phyloP scores from a whole-genome alignment of 305 asterid species.

The Fraxinus dipetala region DNA sequence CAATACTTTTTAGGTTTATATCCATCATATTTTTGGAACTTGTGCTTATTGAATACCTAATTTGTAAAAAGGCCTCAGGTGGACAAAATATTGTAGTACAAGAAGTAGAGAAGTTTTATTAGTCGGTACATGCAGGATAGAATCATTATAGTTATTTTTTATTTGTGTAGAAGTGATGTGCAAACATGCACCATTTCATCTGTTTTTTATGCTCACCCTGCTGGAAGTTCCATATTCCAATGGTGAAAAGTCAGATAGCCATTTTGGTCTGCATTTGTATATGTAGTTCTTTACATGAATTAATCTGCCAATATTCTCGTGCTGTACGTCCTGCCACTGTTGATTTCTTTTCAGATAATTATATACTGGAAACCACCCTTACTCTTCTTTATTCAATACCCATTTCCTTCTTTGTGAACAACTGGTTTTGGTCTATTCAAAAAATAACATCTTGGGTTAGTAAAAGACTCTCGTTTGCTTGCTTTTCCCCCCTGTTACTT shows the following conservation, averaged over 20 bases:
- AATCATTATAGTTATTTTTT: neutral
- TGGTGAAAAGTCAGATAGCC: neutral
- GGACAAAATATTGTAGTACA: neutral
- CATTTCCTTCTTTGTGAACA: neutral
- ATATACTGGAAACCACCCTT: neutral
- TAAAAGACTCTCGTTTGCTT: neutral
- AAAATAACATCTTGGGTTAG: neutral
- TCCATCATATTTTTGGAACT: neutral
- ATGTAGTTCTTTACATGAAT: neutral
- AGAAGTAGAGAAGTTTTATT: neutral
- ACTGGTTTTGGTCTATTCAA: neutral
- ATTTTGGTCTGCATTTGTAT: neutral
- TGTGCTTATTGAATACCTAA: neutral
- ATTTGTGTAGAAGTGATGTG: neutral
- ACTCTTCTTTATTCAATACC: neutral
- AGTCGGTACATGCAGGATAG: neutral
- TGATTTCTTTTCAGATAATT: neutral
- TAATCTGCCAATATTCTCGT: neutral
- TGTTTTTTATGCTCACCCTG: conserved; percentile 10
- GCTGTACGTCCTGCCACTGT: neutral
- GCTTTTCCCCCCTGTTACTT: neutral
- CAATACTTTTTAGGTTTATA: neutral
- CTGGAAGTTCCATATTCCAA: neutral
- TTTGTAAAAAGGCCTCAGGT: neutral
- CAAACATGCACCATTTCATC: neutral